phyloP scores from a whole-genome alignment of 768 basidiomycete species.

The Trametes gibbosa region DNA sequence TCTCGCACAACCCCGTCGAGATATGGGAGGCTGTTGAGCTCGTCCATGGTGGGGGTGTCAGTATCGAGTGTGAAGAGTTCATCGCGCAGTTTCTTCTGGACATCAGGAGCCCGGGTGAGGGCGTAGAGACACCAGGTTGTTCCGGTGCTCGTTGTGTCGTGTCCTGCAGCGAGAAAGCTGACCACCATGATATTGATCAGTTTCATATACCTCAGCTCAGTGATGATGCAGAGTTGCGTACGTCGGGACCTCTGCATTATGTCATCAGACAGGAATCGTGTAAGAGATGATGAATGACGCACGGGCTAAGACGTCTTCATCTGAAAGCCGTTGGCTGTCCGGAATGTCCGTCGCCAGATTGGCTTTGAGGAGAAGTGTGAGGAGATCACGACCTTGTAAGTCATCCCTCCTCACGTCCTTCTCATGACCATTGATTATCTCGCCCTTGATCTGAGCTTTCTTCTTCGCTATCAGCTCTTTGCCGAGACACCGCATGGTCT shows the following conservation, averaged over 20 bases:
- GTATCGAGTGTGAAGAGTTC: slow-evolving; percentile 44
- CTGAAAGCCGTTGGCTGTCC: slow-evolving; percentile 51
- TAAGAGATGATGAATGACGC: background rate
- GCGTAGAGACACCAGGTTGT: slow-evolving; percentile 36
- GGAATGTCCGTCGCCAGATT: slow-evolving; percentile 62
- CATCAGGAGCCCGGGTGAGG: slow-evolving; percentile 34
- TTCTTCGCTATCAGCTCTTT: slow-evolving; percentile 28
- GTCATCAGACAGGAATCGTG: background rate
- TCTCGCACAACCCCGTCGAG: background rate
- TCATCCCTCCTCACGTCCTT: slow-evolving; percentile 5
- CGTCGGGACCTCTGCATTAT: slow-evolving; percentile 19
- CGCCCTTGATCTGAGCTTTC: slow-evolving; percentile 27
- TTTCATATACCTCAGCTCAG: too few relatives aligned
- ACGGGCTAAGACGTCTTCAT: slow-evolving; percentile 49
- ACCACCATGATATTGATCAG: too few relatives aligned
- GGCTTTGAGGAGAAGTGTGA: slow-evolving; percentile 58
- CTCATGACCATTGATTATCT: background rate
- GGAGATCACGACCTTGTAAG: slow-evolving; percentile 49
- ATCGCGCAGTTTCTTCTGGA: slow-evolving; percentile 37
- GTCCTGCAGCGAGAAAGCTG: slow-evolving; percentile 33
- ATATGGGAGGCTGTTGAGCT: slow-evolving; percentile 63
- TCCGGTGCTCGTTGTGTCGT: slow-evolving; percentile 39
- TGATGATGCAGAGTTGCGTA: background rate
- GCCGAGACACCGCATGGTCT: slow-evolving; percentile 28
- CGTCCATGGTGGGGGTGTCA: slow-evolving; percentile 58